Base-by-base conservation (phyloP, 2,329 filamentous ascomycete genomes). In the Hirsutella thompsonii region DNA sequence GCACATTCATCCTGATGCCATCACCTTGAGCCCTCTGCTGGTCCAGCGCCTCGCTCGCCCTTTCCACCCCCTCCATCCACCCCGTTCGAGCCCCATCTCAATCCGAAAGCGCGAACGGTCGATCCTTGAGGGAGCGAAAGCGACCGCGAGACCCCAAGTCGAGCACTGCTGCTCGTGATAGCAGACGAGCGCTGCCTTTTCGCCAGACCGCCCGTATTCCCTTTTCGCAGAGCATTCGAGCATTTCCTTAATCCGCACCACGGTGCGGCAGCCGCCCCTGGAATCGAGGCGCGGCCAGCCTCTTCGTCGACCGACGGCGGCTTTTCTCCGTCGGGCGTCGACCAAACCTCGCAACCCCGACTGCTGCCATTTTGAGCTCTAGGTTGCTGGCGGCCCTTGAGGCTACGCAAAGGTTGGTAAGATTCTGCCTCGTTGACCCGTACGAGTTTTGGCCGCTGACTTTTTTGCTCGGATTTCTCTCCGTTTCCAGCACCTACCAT, bases 401-500 rank as follows among this genome's bases (percentile, higher is more conserved):
- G 48, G 48, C 42, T 49, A 40, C 44, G 38, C 41, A 45, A 43
- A 40, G 42, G 48, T 51, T 42, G 33, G 55, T 55, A 45, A 38
- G 42, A 38, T 40, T 37, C 41, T 42, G 42, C 42, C 36, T 5
- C 29, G 13, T n/a, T n/a, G n/a, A n/a, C 8, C 10, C 29, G 10
- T n/a, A 10, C 11, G 29, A 4, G 29, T n/a, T n/a, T 9, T 11
- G 6, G 29, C 29, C 29, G 29, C 29, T 32, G 16, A 30, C n/a
- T n/a, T n/a, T 9, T 5, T 3, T 32, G 29, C 29, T n/a, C 16
- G 13, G 4, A 32, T 32, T 32, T 32, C 16, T 13, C 10, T n/a
- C 29, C n/a, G n/a, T n/a, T 14, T 32, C 29, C 29, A 32, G 29
- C 29, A 13, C 10, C 29, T 45, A 62, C 47, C 54, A 79, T 79